Conservation (phyloP, 768 basidiomycete species). For the Naganishia vaughanmartiniae region DNA sequence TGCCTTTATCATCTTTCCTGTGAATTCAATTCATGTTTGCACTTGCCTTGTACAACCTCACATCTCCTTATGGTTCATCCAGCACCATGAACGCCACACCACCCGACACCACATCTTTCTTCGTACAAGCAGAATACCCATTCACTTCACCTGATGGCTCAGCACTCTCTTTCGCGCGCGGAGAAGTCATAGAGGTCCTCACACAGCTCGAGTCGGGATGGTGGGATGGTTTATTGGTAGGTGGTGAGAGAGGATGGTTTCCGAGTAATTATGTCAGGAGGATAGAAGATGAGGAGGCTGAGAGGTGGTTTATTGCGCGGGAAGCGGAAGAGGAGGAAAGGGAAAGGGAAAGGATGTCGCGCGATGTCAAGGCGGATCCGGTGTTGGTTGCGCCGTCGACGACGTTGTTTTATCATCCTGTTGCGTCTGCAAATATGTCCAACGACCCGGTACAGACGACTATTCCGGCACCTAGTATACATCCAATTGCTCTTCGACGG, state of each 20-base stretch:
- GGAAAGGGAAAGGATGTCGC: slow-evolving; percentile 24
- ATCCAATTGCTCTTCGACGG: background rate
- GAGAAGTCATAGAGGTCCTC: slow-evolving; percentile 90
- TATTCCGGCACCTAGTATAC: background rate
- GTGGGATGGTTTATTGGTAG: slow-evolving; percentile 88
- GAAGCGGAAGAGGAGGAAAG: slow-evolving; percentile 46
- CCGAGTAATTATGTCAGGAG: slow-evolving; percentile 88
- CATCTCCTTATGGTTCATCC: background rate
- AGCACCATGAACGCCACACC: background rate
- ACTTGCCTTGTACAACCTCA: background rate
- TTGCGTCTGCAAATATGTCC: background rate
- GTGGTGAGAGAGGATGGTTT: slow-evolving; percentile 81
- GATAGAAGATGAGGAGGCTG: slow-evolving; percentile 72
- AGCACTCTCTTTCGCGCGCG: slow-evolving; percentile 78
- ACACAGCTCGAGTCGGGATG: slow-evolving; percentile 88
- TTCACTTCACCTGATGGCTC: slow-evolving; percentile 75
- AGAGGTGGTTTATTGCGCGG: slow-evolving; percentile 59
- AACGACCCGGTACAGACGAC: background rate
- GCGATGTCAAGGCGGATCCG: background rate
- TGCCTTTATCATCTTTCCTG: background rate
- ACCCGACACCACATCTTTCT: slow-evolving; percentile 57
- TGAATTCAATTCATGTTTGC: background rate
- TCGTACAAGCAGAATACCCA: slow-evolving; percentile 89
- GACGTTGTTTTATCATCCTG: slow-evolving; percentile 13
- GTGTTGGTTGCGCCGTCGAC: no score